Conservation (phyloP, 2,329 filamentous ascomycete species). For the Malbranchea zuffiana region DNA sequence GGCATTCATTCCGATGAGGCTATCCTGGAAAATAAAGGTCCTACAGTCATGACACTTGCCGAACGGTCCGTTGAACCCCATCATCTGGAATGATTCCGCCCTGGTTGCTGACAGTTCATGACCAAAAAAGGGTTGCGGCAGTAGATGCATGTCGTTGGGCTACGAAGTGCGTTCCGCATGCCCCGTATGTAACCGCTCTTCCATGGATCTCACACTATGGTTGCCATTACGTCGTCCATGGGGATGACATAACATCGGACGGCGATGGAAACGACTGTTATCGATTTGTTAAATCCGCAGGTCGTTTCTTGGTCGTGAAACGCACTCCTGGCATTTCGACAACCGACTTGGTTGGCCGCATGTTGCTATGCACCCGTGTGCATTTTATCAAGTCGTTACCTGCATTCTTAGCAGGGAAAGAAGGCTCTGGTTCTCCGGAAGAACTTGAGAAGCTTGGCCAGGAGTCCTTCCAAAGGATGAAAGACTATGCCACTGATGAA, state of each 20-base stretch:
- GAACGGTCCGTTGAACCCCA: constrained; percentile 52
- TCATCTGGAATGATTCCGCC: constrained; percentile 1
- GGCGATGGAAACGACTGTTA: constrained; percentile 92
- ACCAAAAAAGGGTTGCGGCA: constrained; percentile 56
- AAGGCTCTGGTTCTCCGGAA: constrained; percentile 58
- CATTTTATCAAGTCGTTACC: constrained; percentile 83
- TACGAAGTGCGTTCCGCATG: constrained; percentile 68
- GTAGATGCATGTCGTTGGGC: constrained; percentile 95
- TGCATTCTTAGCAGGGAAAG: constrained; percentile 55
- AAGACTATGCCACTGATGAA: constrained; percentile 78
- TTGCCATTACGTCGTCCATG: constrained; percentile 90
- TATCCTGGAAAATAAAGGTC: constrained; percentile 93
- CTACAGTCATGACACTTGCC: constrained; percentile 87
- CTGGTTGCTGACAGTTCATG: constrained; percentile 9
- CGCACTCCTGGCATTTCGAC: constrained; percentile 93
- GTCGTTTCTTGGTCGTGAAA: constrained; percentile 92
- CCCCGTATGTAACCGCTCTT: constrained; percentile 88
- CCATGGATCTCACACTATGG: constrained; percentile 93
- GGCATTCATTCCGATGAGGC: constrained; percentile 93
- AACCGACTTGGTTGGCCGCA: constrained; percentile 93
- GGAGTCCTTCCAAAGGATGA: constrained; percentile 66
- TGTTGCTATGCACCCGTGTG: constrained; percentile 88
- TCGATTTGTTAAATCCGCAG: constrained; percentile 88
- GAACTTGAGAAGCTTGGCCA: constrained; percentile 54
- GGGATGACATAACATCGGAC: constrained; percentile 94